Percentiles rank a stretch among this genome's conserved stretches.
Conservation (phyloP, 805 yeast genomes). For the Kodamaea leandrae region DNA sequence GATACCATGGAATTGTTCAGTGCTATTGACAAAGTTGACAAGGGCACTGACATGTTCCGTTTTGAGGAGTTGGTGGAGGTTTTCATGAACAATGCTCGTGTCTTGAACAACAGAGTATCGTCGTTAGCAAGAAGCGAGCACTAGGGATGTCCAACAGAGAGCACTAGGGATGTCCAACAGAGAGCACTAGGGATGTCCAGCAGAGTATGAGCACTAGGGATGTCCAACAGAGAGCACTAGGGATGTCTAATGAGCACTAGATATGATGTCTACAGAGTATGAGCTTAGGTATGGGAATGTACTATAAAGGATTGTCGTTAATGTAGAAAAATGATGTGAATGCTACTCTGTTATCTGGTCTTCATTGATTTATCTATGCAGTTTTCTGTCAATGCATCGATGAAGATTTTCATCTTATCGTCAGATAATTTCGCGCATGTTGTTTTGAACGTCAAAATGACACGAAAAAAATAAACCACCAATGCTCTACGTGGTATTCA, state of each 20-base stretch:
- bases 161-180: not conserved
- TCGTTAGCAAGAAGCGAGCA: slow-evolving; percentile 26
- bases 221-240: not conserved
- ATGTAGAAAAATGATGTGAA: too few species aligned
- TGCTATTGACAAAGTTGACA: slow-evolving; percentile 40
- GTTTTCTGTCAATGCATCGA: too few species aligned
- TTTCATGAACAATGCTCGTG: slow-evolving; percentile 56
- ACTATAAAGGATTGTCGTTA: too few species aligned
- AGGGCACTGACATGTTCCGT: slow-evolving; percentile 48
- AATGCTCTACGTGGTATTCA: slow-evolving; percentile 3
- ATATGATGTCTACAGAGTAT: too few species aligned
- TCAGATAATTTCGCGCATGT: not conserved
- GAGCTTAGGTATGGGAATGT: too few species aligned
- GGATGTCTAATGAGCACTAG: not conserved
- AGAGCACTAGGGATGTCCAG: too few species aligned
- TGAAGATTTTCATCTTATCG: too few species aligned
- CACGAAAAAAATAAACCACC: slow-evolving; percentile 6
- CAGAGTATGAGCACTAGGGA: slow-evolving; percentile 12
- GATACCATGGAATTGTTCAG: slow-evolving; percentile 38
- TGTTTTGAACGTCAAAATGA: not conserved
- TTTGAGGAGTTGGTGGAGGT: slow-evolving; percentile 59
- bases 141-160: not conserved
- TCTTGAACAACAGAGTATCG: slow-evolving; percentile 43
- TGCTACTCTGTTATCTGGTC: too few species aligned
- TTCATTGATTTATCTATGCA: too few species aligned